Evolutionary conservation across 108 stramenopile species (phyloP).

Genomic region (Cyclotella distinguenda): DNA sequence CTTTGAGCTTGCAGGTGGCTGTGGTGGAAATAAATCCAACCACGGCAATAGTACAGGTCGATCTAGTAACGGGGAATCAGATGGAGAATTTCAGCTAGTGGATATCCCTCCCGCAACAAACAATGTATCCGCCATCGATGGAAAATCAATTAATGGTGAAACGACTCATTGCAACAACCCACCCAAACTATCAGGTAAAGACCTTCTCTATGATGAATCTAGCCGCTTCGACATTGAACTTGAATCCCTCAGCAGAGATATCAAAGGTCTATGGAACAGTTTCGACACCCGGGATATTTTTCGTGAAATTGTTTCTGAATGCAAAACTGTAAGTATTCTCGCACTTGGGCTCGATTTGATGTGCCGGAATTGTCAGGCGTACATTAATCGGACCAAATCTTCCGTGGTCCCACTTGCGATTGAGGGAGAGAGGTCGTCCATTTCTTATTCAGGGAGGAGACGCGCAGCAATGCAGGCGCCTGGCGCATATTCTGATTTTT

Average conservation of each 20-base stretch:
- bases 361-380: constrained; percentile 66
- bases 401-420: constrained; percentile 26
- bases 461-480: constrained; percentile 42
- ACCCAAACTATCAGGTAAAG: constrained; percentile 39
- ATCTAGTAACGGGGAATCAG: no score
- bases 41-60: no score
- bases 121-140: not conserved
- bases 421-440: constrained; percentile 7
- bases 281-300: constrained; percentile 65
- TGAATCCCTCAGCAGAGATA: constrained; percentile 68
- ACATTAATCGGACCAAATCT: constrained; percentile 51
- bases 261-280: constrained; percentile 79
- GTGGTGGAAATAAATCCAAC: constrained; percentile 24
- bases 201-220: constrained; percentile 54
- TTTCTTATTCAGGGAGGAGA: constrained; percentile 24
- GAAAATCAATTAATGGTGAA: not conserved
- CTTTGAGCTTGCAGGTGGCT: constrained; percentile 68
- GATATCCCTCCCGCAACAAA: not conserved
- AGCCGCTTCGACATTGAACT: constrained; percentile 79
- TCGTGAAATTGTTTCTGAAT: constrained; percentile 63
- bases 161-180: not conserved
- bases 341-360: constrained; percentile 76
- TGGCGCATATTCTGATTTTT: constrained; percentile 48
- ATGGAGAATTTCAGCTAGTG: no score
- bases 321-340: constrained; percentile 68